Base-by-base conservation (phyloP, 257 asterid species). In the Solanum rostratum region DNA sequence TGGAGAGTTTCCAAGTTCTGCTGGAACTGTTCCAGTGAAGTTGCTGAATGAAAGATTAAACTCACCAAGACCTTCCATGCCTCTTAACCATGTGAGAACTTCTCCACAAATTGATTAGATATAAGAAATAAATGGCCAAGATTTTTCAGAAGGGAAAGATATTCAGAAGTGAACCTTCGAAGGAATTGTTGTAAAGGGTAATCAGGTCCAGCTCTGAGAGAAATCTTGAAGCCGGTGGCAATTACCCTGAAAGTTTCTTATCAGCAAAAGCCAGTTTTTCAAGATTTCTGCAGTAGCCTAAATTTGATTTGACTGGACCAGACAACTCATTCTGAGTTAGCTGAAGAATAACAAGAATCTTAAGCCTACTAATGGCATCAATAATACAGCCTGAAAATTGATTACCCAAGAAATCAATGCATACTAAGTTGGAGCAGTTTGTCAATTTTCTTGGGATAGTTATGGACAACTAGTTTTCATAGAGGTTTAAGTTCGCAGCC, bases 261-360 rank as follows among this genome's bases (percentile, higher is more conserved):
- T 96, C 99, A 29, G 95, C 94, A 84, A 94, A 88, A 19, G 85
- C 95, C 16, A 96, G 86, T 46, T 90, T 82, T 86, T 90, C 90
- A 82, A 94, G 95, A 92, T 93, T 92, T 29, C 88, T 89, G 92
- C 98, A 94, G 90, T 92, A 88, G 59, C 98, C 97, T 29, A 94
- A 79, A 86, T 96, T 92, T 13, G 95, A 86, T 9, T 97, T 97
- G 57, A 96, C 92, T 12, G 91, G 59, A 10, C 97, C 98, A 0
- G 95, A 87, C 19, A 96, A 80, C 9, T 90, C 96, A 83, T 96
- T 94, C 85, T 94, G 96, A 88, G 96, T 87, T 39, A 96, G 88
- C 20, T 88, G 96, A 68, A 96, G 93, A 66, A 90, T 15, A 15
- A 76, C 92, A 3, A 96, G 94, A 82, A 93, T 90, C 86, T 90